Base-by-base conservation (phyloP, 2,329 filamentous ascomycete genomes). In the Penicillium sp. region DNA sequence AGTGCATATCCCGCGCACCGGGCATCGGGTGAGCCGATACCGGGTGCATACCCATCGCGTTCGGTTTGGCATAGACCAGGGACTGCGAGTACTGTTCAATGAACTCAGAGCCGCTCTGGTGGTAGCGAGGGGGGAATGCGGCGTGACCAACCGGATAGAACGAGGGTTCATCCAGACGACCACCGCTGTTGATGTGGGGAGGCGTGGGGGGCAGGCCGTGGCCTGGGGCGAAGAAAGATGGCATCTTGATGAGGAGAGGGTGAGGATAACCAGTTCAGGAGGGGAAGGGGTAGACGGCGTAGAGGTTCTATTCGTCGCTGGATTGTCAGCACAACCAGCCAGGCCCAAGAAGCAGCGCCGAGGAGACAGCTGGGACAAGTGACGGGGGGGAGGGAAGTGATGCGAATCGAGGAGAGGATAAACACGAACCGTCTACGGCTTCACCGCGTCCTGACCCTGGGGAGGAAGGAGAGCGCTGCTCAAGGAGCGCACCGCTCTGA, bases 31-130 rank as follows among this genome's bases (percentile, higher is more conserved):
- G 69, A 45, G 68, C 63, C 22, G 69, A 63, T 54, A 71, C 70
- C 14, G 67, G 65, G 61, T 76, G 73, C 37, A 71, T 41, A 54
- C 71, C 72, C 69, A 77, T 71, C 59, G 75, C 58, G 55, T 65
- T 69, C 20, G 72, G 71, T 62, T 75, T 78, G 56, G 69, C 64
- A 66, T 78, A 80, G 58, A 73, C 74, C 55, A 72, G 61, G n/a
- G 75, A 73, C 62, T 79, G 76, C n/a, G 76, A 75, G 66, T 78
- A 81, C 64, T 79, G 75, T 59, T 81, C 79, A 64, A 76, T 76
- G 65, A 78, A 79, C 54, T 80, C 79, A 64, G 73, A 76, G 52
- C 77, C 75, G 53, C 71, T 78, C 66, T 78, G 76, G 52, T 75
- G 71, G 65, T 78, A 78, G 54, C 78, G 76, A 59, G 75, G 72